Conservation (phyloP, 108 stramenopile species). For the Skeletonema tropicum region DNA sequence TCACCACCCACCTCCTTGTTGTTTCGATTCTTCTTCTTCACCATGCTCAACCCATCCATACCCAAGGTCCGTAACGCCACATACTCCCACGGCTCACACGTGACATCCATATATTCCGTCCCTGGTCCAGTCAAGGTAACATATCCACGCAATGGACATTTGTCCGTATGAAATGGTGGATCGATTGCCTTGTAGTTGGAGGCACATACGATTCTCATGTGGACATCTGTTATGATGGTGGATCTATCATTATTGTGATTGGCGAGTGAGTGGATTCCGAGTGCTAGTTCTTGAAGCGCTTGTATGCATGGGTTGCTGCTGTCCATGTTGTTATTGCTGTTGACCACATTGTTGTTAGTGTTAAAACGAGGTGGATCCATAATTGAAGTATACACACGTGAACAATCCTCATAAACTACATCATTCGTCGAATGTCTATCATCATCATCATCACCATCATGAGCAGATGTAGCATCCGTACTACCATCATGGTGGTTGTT, state of each 20-base stretch:
- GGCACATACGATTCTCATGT: constrained; percentile 59
- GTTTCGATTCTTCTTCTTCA: constrained; percentile 6
- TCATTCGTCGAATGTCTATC: neutral
- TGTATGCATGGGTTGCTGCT: constrained; percentile 30
- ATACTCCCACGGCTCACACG: constrained; percentile 62
- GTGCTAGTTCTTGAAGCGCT: constrained; percentile 46
- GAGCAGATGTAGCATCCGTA: too few relatives aligned
- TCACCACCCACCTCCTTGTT: neutral
- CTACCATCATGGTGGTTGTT: too few relatives aligned
- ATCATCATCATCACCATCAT: neutral
- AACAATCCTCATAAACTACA: constrained; percentile 34
- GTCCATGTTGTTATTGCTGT: neutral
- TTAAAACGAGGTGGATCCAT: constrained; percentile 19
- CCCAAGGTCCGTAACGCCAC: constrained; percentile 51
- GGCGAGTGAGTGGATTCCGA: constrained; percentile 42
- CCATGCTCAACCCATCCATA: neutral
- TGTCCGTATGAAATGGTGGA: constrained; percentile 71
- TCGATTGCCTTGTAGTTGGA: constrained; percentile 56
- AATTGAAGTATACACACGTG: constrained; percentile 28
- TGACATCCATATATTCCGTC: constrained; percentile 53
- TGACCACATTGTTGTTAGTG: neutral
- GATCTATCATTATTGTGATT: constrained; percentile 18
- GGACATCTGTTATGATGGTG: constrained; percentile 37
- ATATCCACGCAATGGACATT: constrained; percentile 65
- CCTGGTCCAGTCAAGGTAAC: constrained; percentile 61